Evolutionary conservation across 441 rosid genomes (phyloP).

Genomic region (Populus hybrid): DNA sequence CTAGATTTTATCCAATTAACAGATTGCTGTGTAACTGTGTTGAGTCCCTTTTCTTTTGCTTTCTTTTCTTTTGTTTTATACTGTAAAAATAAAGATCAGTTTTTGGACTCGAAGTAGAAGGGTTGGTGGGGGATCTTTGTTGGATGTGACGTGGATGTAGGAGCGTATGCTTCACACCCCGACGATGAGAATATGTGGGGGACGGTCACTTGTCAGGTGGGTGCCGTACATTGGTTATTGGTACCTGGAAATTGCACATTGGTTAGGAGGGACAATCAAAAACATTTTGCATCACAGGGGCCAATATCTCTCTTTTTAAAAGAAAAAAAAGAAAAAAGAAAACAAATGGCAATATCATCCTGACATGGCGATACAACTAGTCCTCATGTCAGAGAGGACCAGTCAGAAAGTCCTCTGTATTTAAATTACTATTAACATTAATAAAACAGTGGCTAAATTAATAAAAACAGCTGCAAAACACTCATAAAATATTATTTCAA

Average conservation of each 20-base stretch:
- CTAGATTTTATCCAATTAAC: no score
- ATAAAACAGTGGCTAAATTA: not conserved
- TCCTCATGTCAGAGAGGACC: not conserved
- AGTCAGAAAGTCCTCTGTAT: not conserved
- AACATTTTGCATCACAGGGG: not conserved
- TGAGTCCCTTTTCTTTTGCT: no score
- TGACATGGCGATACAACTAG: not conserved
- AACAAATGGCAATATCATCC: not conserved
- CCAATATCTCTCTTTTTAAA: not conserved
- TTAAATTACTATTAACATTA: not conserved
- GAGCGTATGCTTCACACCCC: constrained; percentile 22
- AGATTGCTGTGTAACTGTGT: not conserved
- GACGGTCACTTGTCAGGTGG: constrained; percentile 13
- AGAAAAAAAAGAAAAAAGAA: no score
- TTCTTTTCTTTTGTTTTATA: not conserved
- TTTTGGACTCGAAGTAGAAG: not conserved
- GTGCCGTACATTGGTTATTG: constrained; percentile 27
- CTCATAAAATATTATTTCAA: not conserved
- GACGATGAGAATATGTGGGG: constrained; percentile 5
- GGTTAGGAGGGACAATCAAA: constrained; percentile 5
- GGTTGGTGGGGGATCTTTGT: no score
- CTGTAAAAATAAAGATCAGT: not conserved
- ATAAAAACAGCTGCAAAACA: not conserved
- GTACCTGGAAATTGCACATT: constrained; percentile 26
- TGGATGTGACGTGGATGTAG: not conserved